Base-by-base conservation (phyloP, 768 basidiomycete species). In the Suillus bovinus region DNA sequence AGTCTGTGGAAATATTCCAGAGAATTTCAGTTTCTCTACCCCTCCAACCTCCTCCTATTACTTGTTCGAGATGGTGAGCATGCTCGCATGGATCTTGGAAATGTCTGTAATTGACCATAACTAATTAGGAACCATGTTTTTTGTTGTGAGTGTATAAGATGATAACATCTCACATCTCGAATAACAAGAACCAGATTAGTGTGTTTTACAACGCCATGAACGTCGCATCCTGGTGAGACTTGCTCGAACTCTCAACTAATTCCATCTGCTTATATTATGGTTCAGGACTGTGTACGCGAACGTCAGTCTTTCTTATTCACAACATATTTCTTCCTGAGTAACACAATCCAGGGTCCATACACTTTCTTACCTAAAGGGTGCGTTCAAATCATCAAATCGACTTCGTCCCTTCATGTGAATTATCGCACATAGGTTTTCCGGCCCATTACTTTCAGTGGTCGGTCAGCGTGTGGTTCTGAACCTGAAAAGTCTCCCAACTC, bases 21-120 rank as follows among this genome's bases (percentile, higher is more conserved):
- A 11, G 61, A 34, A 34, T 52, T 44, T 22, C 22, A 5, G 27
- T 16, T 7, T 2, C 5, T 54, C 24, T 20, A 17, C 13, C 55
- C 63, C 4, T 71, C 67, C 17, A 41, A 36, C 2, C 60, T 75
- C 29, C 17, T 66, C 11, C 41, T 5, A 38, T 57, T 66, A 42
- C 71, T 72, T 17, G n/a, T 54, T n/a, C 65, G 71, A 54, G 72
- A 72, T n/a, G 71, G 71, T 72, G 53, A 63, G 68, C 3, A 27
- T 36, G 17, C 33, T 33, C n/a, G 5, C 13, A 17, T 5, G 36
- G 5, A n/a, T 54, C 14, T 27, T 36, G 16, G 10, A 10, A 13
- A 24, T 17, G 29, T 6, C 10, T 39, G 11, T 4, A 13, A 8
- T 27, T 56, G 24, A 56, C 17, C 3, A 8, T 29, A 10, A 31